Evolutionary conservation across 352 stramenopile genomes (phyloP).

Genomic region (Phytophthora pluvialis): DNA sequence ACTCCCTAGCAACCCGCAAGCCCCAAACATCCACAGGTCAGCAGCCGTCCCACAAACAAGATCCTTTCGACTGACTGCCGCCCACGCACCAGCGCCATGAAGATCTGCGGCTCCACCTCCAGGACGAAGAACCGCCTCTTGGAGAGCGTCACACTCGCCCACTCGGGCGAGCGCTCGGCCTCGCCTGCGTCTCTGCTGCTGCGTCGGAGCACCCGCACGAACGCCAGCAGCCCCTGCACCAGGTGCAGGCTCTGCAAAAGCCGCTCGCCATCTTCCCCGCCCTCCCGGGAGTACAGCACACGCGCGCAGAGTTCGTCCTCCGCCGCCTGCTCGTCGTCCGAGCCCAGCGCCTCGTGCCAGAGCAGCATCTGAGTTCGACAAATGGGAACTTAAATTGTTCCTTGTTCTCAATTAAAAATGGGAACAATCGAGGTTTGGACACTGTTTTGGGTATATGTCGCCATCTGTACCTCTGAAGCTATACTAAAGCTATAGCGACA

Average conservation of each 20-base stretch:
- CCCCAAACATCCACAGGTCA: background rate
- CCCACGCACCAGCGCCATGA: conserved; percentile 55
- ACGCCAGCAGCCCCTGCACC: conserved; percentile 57
- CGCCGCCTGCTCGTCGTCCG: conserved; percentile 68
- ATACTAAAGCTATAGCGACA: too few species aligned
- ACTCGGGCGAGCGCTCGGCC: conserved; percentile 25
- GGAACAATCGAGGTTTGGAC: too few species aligned
- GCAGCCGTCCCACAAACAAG: background rate
- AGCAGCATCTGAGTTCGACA: conserved; percentile 42
- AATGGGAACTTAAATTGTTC: too few species aligned
- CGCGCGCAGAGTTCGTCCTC: conserved; percentile 57
- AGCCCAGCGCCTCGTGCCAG: conserved; percentile 68
- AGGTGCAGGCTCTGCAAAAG: conserved; percentile 56
- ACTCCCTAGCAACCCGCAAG: conserved; percentile 29
- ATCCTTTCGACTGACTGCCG: background rate
- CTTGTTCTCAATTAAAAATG: too few species aligned
- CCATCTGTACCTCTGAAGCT: too few species aligned
- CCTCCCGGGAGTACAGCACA: conserved; percentile 45
- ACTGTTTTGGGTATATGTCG: too few species aligned
- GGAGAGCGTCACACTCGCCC: conserved; percentile 55
- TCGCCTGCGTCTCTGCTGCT: background rate
- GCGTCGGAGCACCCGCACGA: conserved; percentile 48
- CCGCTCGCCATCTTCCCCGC: background rate
- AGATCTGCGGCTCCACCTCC: conserved; percentile 67
- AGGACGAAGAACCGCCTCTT: conserved; percentile 49